A percentile compares a stretch with the other conserved stretches of the same genome.
phyloP scores from a whole-genome alignment of 192 early-diverging fungal genomes.

The Backusella sp. region DNA sequence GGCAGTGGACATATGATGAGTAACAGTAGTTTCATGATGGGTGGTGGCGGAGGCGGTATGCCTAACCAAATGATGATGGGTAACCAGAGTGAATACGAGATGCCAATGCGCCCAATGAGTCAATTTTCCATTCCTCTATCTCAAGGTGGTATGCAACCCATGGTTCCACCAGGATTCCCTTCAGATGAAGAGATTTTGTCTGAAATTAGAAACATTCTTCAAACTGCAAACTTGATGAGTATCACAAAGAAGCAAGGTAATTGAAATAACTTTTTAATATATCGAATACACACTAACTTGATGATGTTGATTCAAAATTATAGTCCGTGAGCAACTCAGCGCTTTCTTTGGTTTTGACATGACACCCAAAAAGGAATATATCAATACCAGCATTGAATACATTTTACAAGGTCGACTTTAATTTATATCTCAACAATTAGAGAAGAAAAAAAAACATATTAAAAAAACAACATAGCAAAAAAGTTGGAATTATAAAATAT shows the following conservation, averaged over 20 bases:
- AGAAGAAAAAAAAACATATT: background rate
- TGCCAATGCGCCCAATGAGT: constrained; percentile 21
- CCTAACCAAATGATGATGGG: constrained; percentile 2
- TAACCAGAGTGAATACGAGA: constrained; percentile 14
- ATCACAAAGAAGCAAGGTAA: constrained; percentile 95
- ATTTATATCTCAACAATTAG: constrained; percentile 4
- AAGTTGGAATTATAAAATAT: background rate
- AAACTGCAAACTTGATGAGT: constrained; percentile 93
- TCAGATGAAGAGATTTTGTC: constrained; percentile 67
- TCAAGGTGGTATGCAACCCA: constrained; percentile 18
- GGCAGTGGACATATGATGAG: constrained; percentile 13
- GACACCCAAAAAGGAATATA: constrained; percentile 78
- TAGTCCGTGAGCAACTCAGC: constrained; percentile 88
- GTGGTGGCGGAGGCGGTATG: background rate
- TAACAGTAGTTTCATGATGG: background rate
- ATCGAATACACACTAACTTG: background rate
- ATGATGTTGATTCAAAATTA: constrained; percentile 7
- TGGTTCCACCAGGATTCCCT: constrained; percentile 42
- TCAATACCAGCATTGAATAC: constrained; percentile 87
- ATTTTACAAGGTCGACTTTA: constrained; percentile 49
- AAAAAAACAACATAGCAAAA: background rate
- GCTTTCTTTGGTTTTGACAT: constrained; percentile 83
- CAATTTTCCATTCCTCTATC: constrained; percentile 38
- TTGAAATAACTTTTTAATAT: constrained; percentile 33
- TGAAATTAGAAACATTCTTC: constrained; percentile 76